These are phyloP conservation scores for Tetrapyrgos nigripes DNA, from an alignment of 1,284 basidiomycete species.

Conservation along the genomic window DNA sequence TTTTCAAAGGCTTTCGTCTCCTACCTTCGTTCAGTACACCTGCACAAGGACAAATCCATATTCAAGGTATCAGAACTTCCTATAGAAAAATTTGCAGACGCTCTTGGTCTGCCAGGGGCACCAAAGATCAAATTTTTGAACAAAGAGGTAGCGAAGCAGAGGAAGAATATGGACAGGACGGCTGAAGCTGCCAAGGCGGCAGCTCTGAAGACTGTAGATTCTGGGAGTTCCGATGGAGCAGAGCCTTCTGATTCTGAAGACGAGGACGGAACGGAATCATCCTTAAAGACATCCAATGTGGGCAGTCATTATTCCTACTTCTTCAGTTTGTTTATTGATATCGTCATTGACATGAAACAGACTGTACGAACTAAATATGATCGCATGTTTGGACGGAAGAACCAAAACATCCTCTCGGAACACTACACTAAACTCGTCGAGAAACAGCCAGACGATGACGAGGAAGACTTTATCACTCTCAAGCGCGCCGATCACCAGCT, in stretches of 20 bases:
- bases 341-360: constrained; percentile 20
- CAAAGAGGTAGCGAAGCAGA: constrained; percentile 74
- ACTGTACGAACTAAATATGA: constrained; percentile 94
- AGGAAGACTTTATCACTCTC: constrained; percentile 92
- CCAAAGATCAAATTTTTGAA: constrained; percentile 95
- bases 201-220: constrained; percentile 33
- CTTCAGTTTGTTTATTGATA: constrained; percentile 3
- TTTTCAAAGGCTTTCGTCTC: constrained; percentile 88
- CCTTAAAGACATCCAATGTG: constrained; percentile 36
- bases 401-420: constrained; percentile 91
- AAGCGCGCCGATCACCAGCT: constrained; percentile 91
- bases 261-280: constrained; percentile 11
- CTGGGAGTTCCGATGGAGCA: constrained; percentile 25
- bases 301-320: not conserved
- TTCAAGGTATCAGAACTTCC: constrained; percentile 90
- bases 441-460: constrained; percentile 43
- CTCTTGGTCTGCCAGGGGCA: constrained; percentile 91
- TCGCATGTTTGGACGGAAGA: constrained; percentile 97
- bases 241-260: constrained; percentile 31
- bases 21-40: constrained; percentile 91
- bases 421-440: constrained; percentile 93
- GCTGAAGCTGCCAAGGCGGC: constrained; percentile 46
- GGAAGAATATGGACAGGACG: constrained; percentile 72
- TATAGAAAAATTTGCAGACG: constrained; percentile 85
- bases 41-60: constrained; percentile 94